Evolutionary conservation across 257 asterid species (phyloP), one percentile per base, ranked within the genome.

Genomic region (Haberlea rhodopensis): DNA sequence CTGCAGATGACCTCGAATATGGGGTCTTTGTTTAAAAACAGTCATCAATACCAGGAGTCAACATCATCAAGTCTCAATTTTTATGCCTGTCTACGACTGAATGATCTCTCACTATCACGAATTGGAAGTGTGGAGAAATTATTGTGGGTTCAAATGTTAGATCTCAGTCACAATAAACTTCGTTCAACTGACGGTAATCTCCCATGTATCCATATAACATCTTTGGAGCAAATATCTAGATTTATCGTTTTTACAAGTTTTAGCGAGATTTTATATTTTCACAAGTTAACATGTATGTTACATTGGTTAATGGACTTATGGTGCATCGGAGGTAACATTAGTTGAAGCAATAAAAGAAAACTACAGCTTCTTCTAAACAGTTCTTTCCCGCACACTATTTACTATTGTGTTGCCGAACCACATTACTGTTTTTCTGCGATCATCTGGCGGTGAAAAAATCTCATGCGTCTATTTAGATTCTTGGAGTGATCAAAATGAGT

Each of bases 101-200:
- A 72, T 69, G 76, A 85, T 48, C 88, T 90, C 70, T 88, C 97
- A 26, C 66, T 94, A 53, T 83, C 97, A 24, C 84, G 86, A 69
- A 51, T 90, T 23, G 96, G 94, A 59, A 73, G 83, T 67, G 51
- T 88, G 72, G 95, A 87, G 74, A 75, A 54, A 73, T 73, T 94
- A 74, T 57, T 94, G 79, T 90, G 97, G 97, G 92, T 94, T 46
- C 97, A 88, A 75, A 87, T 94, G 81, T 75, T 94, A 40, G 99
- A 94, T 78, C 95, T 90, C 71, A 86, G 97, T 73, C 70, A 82
- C 80, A 94, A 94, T 76, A 84, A 82, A 75, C 88, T 94, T 76
- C 88, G 71, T 52, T 77, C 97, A 24, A 67, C 88, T 62, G 96
- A 94, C 83, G 99, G 99, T 94, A 82, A 63, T 48, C n/a, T 46